Evolutionary conservation across 179 eudicot genomes (phyloP).

Genomic region (Spergularia azorica): DNA sequence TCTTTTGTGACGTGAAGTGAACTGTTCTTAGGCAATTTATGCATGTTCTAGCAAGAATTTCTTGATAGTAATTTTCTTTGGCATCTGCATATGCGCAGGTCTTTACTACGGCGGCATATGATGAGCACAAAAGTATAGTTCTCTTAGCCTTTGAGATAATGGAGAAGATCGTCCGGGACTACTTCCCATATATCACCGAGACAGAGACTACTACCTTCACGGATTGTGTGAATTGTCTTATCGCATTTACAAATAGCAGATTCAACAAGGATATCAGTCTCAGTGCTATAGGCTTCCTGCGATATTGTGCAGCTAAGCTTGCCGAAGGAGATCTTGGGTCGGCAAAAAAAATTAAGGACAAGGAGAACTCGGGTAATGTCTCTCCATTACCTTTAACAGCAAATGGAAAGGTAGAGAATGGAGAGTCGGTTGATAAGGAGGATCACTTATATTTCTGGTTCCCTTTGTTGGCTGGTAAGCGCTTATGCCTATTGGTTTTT

Average conservation of each 20-base stretch:
- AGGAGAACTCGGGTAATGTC: conserved; percentile 56
- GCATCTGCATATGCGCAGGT: conserved; percentile 53
- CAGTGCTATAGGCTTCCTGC: conserved; percentile 93
- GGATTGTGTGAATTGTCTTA: conserved; percentile 95
- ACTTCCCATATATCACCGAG: conserved; percentile 94
- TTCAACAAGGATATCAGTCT: conserved; percentile 91
- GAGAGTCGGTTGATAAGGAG: conserved; percentile 61
- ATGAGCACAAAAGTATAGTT: conserved; percentile 95
- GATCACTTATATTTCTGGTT: conserved; percentile 97
- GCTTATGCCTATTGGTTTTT: neutral
- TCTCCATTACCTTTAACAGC: conserved; percentile 51
- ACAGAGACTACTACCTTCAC: conserved; percentile 98
- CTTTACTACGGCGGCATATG: conserved; percentile 97
- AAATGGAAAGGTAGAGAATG: conserved; percentile 60
- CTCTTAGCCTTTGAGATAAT: conserved; percentile 89
- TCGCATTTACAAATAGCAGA: conserved; percentile 95
- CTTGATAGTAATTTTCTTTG: neutral
- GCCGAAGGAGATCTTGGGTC: conserved; percentile 91
- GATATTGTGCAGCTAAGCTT: conserved; percentile 94
- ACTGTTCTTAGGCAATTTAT: neutral
- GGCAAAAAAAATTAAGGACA: conserved; percentile 47
- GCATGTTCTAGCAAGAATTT: neutral
- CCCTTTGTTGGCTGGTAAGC: conserved; percentile 95
- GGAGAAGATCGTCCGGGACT: conserved; percentile 94
- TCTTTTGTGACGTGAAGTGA: neutral